Evolutionary conservation across 768 basidiomycete species (phyloP), one percentile per base, ranked within the genome.

Genomic region (Leucocoprinus leucothites): DNA sequence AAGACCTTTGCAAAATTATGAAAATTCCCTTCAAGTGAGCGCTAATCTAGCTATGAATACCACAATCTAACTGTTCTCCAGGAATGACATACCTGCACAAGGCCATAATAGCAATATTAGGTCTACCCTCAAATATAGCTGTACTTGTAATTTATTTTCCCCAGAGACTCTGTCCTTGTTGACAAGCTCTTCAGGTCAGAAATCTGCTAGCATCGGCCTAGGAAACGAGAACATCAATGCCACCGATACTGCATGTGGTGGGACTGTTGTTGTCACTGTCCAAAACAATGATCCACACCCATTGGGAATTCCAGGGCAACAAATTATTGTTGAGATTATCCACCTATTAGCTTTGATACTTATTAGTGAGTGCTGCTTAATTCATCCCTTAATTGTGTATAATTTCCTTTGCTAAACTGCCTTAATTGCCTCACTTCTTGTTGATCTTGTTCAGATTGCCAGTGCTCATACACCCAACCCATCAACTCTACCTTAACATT

Each of bases 1-100:
- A 62, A 4, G 70, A 72, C 34, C 56, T 72, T 11, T 60, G 63
- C n/a, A 69, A 67, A 38, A 63, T 69, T 48, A 67, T 59, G 4
- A 62, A 61, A 9, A 38, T 69, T 3, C 54, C 62, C 11, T 70
- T 72, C 51, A 60, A 64, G 70, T 72, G 43, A 36, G 69, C 62
- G 9, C 22, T 18, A 3, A 9, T 48, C 42, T 26, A 9, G 9
- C 14, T 19, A 36, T 31, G 8, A 3, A 19, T 8, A 11, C n/a
- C 28, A 13, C 4, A 6, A 31, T 11, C 38, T 48, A 34, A 55
- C 28, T 13, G 5, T 19, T 4, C 9, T 13, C 28, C 19, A 55
- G 53, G 6, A 19, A 41, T 22, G 25, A 40, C n/a, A n/a, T 14
- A 13, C 53, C 53, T 14, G 3, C 25, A 22, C 24, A 31, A 11